Percentiles rank a stretch among this genome's conserved stretches.
Evolutionary conservation across 2,329 filamentous ascomycete species (phyloP).

Genomic region (Fusarium sterilihyphosum): DNA sequence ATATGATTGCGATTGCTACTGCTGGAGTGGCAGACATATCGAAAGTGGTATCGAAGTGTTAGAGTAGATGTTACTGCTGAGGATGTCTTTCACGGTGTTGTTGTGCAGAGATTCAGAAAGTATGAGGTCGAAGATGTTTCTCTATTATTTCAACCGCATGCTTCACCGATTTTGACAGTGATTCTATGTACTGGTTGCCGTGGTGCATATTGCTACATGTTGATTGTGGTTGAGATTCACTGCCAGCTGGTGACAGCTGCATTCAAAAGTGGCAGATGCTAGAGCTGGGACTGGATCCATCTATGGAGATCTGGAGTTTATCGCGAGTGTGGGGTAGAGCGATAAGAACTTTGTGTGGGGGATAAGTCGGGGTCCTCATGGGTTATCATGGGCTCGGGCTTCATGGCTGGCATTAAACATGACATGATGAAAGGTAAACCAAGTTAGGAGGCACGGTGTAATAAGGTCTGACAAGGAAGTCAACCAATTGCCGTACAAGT

Average conservation of each 20-base stretch:
- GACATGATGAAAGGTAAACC: neutral
- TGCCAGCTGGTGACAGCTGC: constrained; percentile 14
- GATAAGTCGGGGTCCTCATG: constrained; percentile 8
- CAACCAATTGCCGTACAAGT: neutral
- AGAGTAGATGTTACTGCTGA: neutral
- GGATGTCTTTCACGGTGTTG: neutral
- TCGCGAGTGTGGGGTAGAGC: constrained; percentile 36
- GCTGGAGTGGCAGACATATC: constrained; percentile 45
- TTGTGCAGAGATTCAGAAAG: neutral
- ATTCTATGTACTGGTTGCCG: neutral
- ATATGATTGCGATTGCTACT: constrained; percentile 45
- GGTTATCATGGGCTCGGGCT: neutral
- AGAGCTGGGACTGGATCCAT: constrained; percentile 9
- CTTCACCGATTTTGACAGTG: neutral
- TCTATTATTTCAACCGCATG: neutral
- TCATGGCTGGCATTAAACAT: neutral
- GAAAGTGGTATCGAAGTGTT: neutral
- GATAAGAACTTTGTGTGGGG: constrained; percentile 35
- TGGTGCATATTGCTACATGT: neutral
- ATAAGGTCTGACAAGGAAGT: neutral
- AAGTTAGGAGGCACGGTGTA: neutral
- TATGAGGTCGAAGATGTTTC: neutral
- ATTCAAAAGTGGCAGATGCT: neutral
- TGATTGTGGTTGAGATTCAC: constrained; percentile 9
- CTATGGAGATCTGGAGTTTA: constrained; percentile 25